Percentiles rank a stretch among this genome's conserved stretches.
Evolutionary conservation across 1,139 yeast genomes (phyloP).

Genomic region (Kodamaea alishanica): DNA sequence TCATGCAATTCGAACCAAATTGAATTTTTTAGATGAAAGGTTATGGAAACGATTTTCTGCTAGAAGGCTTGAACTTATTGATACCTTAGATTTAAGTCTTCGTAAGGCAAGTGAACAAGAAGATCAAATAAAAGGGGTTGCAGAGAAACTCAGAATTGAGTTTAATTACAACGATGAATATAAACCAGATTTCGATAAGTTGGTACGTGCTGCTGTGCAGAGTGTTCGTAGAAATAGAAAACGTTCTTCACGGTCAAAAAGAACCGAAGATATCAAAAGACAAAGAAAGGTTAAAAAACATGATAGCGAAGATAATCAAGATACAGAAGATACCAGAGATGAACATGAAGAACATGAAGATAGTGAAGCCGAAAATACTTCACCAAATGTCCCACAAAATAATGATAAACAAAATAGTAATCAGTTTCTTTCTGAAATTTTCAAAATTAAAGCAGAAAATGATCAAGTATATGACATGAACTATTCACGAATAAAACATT

Average conservation of each 20-base stretch:
- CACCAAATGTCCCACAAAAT: not conserved
- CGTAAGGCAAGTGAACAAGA: conserved; percentile 94
- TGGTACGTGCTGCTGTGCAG: conserved; percentile 91
- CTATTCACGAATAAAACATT: conserved; percentile 29
- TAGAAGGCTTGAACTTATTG: conserved; percentile 82
- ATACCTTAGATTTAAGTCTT: conserved; percentile 68
- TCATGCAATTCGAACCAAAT: conserved; percentile 65
- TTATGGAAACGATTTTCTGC: conserved; percentile 89
- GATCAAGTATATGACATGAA: conserved; percentile 34
- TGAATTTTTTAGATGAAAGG: conserved; percentile 75
- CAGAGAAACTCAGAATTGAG: conserved; percentile 69
- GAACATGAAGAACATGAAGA: conserved; percentile 5
- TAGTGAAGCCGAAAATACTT: conserved; percentile 1
- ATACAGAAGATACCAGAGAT: conserved; percentile 4
- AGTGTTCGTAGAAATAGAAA: conserved; percentile 47
- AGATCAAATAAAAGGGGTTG: conserved; percentile 69
- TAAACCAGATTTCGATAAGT: conserved; percentile 73
- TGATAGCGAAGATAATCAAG: conserved; percentile 1
- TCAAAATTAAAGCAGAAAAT: conserved; percentile 33
- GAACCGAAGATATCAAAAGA: conserved; percentile 6
- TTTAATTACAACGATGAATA: conserved; percentile 62
- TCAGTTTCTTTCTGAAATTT: conserved; percentile 35
- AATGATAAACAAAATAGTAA: conserved; percentile 2
- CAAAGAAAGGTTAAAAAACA: conserved; percentile 2
- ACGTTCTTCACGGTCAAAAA: conserved; percentile 32